Base-by-base conservation (phyloP, 2,329 filamentous ascomycete species). In the Botrytis tulipae region DNA sequence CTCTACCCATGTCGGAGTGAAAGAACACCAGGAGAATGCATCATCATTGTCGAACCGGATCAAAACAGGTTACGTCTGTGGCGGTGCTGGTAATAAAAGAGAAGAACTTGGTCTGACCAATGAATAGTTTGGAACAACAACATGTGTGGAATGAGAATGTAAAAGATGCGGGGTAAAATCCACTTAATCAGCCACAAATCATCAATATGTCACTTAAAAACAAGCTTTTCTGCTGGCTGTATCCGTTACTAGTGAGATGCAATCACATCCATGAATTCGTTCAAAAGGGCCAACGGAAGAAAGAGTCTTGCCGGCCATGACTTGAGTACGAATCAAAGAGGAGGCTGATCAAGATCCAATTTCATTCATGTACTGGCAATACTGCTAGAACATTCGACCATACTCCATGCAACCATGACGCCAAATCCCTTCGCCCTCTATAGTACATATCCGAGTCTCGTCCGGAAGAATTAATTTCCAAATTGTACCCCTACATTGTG, bases 31-130 rank as follows among this genome's bases (percentile, higher is more conserved):
- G 12, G 14, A 57, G 12, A 22, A 57, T 57, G 48, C 48, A 51
- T 69, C 48, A 57, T 69, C 16, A 57, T 68, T 37, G 14, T 37
- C 48, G 48, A 29, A 5, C 32, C 18, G n/a, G n/a, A 57, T 20
- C 10, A 69, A 57, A 69, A 57, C 66, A 32, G 66, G 37, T 69
- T 69, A 57, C 32, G n/a, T 57, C 48, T 69, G 66, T 69, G 66
- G 48, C 66, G 25, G 48, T 57, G 66, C 48, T 69, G 10, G 12
- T 14, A 42, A 25, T 25, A 69, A 42, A 54, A n/a, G 5, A 18
- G n/a, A 68, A 46, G 40, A 22, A 44, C 25, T 54, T 29, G 35
- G 32, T 25, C 37, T 22, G n/a, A 22, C 35, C 65, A 57, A 57
- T 57, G 6, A 40, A 42, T 42, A 22, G 4, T 35, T 59, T 60